These are phyloP conservation scores for Medicago truncatula DNA, from an alignment of 306 rosid species.

Conservation along the genomic window DNA sequence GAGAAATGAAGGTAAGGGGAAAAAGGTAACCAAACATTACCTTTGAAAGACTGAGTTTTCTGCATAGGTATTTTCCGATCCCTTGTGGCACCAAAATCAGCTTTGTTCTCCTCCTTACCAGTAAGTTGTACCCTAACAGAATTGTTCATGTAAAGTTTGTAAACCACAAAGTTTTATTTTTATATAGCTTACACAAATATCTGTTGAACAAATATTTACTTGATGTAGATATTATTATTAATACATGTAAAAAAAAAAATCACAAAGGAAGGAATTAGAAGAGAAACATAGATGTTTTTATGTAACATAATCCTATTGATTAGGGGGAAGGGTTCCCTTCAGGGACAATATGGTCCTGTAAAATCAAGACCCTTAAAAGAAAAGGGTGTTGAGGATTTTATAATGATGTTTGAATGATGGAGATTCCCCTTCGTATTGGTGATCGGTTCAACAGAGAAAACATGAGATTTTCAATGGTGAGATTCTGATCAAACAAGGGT, in stretches of 20 bases:
- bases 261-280: neutral
- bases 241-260: neutral
- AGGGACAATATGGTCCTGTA: neutral
- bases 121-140: conserved; percentile 50
- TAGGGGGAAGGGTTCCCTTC: neutral
- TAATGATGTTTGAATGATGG: too few relatives aligned
- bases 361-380: neutral
- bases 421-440: too few relatives aligned
- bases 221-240: neutral
- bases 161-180: neutral
- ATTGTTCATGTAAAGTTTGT: conserved; percentile 16
- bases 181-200: neutral
- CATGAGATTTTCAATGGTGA: too few relatives aligned
- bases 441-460: too few relatives aligned
- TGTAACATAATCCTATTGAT: neutral
- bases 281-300: neutral
- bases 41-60: conserved; percentile 65
- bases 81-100: conserved; percentile 39
- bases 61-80: conserved; percentile 53
- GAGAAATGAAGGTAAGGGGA: neutral
- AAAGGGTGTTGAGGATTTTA: too few relatives aligned
- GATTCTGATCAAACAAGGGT: too few relatives aligned
- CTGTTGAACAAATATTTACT: neutral
- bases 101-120: conserved; percentile 36
- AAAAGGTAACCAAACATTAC: conserved; percentile 34